Conservation (phyloP, 2,329 filamentous ascomycete genomes). For the Fusarium sp. region DNA sequence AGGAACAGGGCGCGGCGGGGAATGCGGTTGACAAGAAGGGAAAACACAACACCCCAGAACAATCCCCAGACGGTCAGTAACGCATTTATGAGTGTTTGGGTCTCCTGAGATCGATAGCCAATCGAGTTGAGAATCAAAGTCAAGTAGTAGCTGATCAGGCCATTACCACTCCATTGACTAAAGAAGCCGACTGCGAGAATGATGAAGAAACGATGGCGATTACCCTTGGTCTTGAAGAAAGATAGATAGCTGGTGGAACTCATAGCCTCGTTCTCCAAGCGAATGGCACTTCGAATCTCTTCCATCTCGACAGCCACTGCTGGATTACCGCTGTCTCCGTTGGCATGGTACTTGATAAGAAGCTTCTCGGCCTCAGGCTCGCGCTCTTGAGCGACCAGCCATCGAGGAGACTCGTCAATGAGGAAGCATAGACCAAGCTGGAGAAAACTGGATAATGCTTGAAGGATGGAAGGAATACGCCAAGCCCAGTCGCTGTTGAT, state of each 20-base stretch:
- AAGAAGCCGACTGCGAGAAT: conserved; percentile 15
- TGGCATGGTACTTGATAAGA: conserved; percentile 15
- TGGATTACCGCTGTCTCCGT: conserved; percentile 8
- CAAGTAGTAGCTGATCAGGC: conserved; percentile 16
- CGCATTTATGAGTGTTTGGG: conserved; percentile 9
- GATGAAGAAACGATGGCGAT: conserved; percentile 19
- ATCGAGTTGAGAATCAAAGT: conserved; percentile 22
- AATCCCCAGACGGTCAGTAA: conserved; percentile 5
- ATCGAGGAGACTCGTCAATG: conserved; percentile 17
- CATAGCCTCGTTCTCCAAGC: conserved; percentile 14
- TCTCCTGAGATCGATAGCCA: conserved; percentile 14
- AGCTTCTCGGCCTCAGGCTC: conserved; percentile 11
- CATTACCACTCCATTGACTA: conserved; percentile 20
- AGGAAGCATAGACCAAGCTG: conserved; percentile 9
- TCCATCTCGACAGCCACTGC: conserved; percentile 16
- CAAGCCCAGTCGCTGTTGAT: conserved; percentile 15
- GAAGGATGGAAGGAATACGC: conserved; percentile 15
- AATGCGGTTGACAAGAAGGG: conserved; percentile 11
- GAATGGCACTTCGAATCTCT: conserved; percentile 13
- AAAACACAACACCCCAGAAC: conserved; percentile 17
- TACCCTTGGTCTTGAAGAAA: conserved; percentile 21
- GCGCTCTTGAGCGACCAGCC: conserved; percentile 5
- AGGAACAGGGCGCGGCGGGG: conserved; percentile 11
- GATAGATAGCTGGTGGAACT: conserved; percentile 6
- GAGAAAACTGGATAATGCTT: conserved; percentile 1